Evolutionary conservation across 768 basidiomycete genomes (phyloP), one percentile per base, ranked within the genome.

Genomic region (Rhodotorula sphaerocarpa): DNA sequence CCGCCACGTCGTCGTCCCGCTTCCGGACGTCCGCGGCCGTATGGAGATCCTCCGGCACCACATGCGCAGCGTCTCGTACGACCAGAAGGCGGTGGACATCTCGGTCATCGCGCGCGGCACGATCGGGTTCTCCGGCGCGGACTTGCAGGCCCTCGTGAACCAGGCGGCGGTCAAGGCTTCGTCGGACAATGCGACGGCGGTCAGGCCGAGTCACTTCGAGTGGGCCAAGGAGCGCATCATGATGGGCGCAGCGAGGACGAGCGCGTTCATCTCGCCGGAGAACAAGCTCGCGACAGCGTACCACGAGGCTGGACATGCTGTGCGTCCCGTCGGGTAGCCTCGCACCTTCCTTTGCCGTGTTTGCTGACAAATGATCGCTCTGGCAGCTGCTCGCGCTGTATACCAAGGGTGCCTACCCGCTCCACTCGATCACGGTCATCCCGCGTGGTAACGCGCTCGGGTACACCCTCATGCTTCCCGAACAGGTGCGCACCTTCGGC

Each of bases 61-160:
- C 75, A 87, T 96, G 86, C 82, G 81, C 67, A 83, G 83, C 57
- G 85, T 96, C 48, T 80, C 80, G 9, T 80, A 82, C 45, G 79
- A 82, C 62, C 33, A 50, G 23, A 27, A 34, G 83, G 88, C 85
- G 71, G 86, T 90, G 53, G 92, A 99, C 72, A 80, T 87, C 2
- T 87, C 83, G 75, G 80, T 90, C 67, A 80, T 99, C 69, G 95
- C 95, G 44, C 83, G 93, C 66, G 93, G 90, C 5, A 95, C 91
- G 18, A 83, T 92, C 12, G 93, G 93, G 4, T 95, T 99, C 78
- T 92, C 90, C 52, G 95, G 95, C 16, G 93, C 93, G 25, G 93
- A 97, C 77, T 75, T 97, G 42, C 89, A 97, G 74, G 97, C 97
- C 74, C 83, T 97, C 82, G 86, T 96, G 71, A 99, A 99, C 85